These are phyloP conservation scores for Vaccinium myrtillus DNA, from an alignment of 148 eudicot genomes.

Conservation along the genomic window DNA sequence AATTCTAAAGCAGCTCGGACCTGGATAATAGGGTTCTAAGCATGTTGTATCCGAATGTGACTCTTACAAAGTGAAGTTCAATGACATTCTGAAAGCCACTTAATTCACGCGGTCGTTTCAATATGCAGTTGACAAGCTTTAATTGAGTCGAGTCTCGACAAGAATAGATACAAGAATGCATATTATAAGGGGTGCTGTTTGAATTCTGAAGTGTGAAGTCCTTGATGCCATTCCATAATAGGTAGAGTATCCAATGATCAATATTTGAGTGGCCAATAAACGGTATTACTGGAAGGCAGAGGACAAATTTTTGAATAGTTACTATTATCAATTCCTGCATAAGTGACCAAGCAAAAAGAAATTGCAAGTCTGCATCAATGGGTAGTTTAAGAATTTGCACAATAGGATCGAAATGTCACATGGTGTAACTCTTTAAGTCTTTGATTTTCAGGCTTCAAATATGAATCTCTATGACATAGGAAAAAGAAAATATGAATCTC, in stretches of 20 bases:
- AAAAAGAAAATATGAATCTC: no score
- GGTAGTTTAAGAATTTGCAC: neutral
- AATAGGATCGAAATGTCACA: neutral
- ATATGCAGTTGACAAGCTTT: neutral
- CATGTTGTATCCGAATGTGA: neutral
- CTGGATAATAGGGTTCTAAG: neutral
- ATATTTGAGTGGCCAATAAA: neutral
- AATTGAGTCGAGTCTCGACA: neutral
- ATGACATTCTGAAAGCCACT: neutral
- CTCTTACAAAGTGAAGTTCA: neutral
- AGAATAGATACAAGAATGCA: constrained; percentile 7
- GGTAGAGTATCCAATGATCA: neutral
- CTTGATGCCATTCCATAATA: neutral
- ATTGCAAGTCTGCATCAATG: neutral
- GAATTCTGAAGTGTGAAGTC: neutral
- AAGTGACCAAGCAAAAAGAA: neutral
- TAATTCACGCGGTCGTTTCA: neutral
- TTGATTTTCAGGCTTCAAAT: neutral
- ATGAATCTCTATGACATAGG: neutral
- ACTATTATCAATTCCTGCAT: neutral
- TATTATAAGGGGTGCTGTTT: neutral
- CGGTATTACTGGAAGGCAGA: neutral
- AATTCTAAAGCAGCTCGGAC: neutral
- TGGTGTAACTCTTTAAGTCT: neutral
- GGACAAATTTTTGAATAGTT: neutral